These are phyloP conservation scores for Fusarium acutatum DNA, from an alignment of 2,329 filamentous ascomycete genomes.

Conservation along the genomic window DNA sequence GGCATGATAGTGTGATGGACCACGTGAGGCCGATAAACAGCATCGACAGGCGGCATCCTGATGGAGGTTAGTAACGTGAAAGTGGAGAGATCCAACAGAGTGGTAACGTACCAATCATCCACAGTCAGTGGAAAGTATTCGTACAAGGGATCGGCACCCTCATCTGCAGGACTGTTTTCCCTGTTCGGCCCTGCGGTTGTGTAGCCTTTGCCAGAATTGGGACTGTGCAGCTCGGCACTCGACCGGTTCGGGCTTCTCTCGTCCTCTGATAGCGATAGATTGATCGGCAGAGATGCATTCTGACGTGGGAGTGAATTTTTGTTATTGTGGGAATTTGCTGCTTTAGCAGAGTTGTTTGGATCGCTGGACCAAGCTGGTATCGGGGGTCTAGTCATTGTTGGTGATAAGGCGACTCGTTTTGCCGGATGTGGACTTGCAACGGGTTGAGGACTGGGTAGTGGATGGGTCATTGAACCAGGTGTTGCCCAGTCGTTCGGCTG, in stretches of 20 bases:
- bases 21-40: constrained; percentile 89
- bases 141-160: constrained; percentile 84
- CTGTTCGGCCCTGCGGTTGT: constrained; percentile 47
- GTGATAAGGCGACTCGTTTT: constrained; percentile 63
- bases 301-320: constrained; percentile 40
- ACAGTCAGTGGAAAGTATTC: constrained; percentile 93
- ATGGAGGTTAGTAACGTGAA: constrained; percentile 18
- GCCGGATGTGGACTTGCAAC: constrained; percentile 55
- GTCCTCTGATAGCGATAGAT: constrained; percentile 67
- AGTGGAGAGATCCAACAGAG: constrained; percentile 4
- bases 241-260: constrained; percentile 65
- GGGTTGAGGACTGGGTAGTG: constrained; percentile 43
- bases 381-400: constrained; percentile 60
- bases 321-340: constrained; percentile 23
- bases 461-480: constrained; percentile 47
- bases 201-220: constrained; percentile 54
- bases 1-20: constrained; percentile 86
- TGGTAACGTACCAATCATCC: constrained; percentile 75
- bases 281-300: constrained; percentile 53
- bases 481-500: constrained; percentile 57
- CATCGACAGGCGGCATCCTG: constrained; percentile 87
- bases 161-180: constrained; percentile 74
- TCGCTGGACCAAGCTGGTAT: constrained; percentile 61
- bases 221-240: constrained; percentile 61
- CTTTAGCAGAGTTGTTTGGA: constrained; percentile 37